phyloP scores from a whole-genome alignment of 1,284 basidiomycete genomes.

The Entoloma clypeatum region DNA sequence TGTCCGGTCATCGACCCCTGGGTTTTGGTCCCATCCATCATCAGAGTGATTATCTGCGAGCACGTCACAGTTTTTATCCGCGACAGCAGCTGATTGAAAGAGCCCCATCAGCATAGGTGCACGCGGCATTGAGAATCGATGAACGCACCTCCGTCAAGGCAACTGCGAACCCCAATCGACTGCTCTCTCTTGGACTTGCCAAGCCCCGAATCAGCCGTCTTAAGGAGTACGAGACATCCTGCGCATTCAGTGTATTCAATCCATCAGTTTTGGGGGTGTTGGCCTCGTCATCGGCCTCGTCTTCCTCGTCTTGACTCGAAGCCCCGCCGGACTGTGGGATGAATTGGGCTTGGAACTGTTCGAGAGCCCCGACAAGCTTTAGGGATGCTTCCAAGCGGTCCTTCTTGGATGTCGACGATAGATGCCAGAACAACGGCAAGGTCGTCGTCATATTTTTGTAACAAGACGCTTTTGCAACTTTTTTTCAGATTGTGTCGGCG shows the following conservation, averaged over 20 bases:
- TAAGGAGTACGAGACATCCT: slow-evolving; percentile 88
- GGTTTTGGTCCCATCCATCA: slow-evolving; percentile 67
- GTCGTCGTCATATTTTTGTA: slow-evolving; percentile 65
- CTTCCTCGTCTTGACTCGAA: slow-evolving; percentile 48
- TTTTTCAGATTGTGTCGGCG: slow-evolving; percentile 13
- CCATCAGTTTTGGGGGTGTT: slow-evolving; percentile 43
- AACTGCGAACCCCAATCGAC: slow-evolving; percentile 91
- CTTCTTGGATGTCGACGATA: slow-evolving; percentile 80
- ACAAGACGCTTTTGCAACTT: slow-evolving; percentile 5
- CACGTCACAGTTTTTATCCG: slow-evolving; percentile 79
- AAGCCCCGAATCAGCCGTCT: slow-evolving; percentile 82
- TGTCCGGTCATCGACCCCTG: slow-evolving; percentile 78
- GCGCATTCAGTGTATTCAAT: slow-evolving; percentile 68
- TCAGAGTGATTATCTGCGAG: slow-evolving; percentile 68
- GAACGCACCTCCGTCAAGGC: slow-evolving; percentile 85
- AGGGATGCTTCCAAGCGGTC: slow-evolving; percentile 84
- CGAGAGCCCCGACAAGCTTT: slow-evolving; percentile 76
- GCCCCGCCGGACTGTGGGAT: slow-evolving; percentile 41
- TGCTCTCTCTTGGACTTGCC: slow-evolving; percentile 89
- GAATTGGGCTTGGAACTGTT: slow-evolving; percentile 75
- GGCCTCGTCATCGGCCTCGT: slow-evolving; percentile 52
- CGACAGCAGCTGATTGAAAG: slow-evolving; percentile 63
- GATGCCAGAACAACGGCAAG: slow-evolving; percentile 90
- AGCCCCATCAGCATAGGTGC: slow-evolving; percentile 1
- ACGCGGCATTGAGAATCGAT: slow-evolving; percentile 1